Evolutionary conservation across 768 basidiomycete species (phyloP), one percentile per base, ranked within the genome.

Genomic region (Psilocybe subaeruginosa): DNA sequence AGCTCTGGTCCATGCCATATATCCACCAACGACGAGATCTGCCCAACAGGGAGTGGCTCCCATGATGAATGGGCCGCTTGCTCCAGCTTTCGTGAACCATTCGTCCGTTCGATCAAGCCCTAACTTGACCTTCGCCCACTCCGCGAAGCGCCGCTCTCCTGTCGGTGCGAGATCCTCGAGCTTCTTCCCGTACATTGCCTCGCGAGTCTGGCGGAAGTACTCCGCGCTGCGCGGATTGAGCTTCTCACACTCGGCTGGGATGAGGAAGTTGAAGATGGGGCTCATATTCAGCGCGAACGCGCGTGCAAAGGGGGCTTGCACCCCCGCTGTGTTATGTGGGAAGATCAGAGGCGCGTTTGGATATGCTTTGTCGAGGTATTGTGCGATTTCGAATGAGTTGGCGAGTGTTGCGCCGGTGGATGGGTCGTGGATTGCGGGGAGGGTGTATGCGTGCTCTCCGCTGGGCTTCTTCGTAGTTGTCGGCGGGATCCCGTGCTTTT

Each of bases 371-470:
- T 86, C 85, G 58, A 86, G 74, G 68, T 87, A 85, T 14, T 73
- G 63, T 0, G 81, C 83, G 58, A 87, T 86, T 33, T 62, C 66
- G 41, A 71, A 63, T 0, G 84, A 85, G 33, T 85, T 81, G 8
- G 77, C 63, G 31, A 85, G 37, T 5, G 71, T 58, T 1, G 67
- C 61, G 5, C 73, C 74, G 4, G 80, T 83, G 35, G 68, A 68
- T 0, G 77, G 76, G 64, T 86, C 84, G 63, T 79, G 67, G 56
- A 88, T 83, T 30, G 78, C 74, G 0, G 86, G 85, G 0, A 84
- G 70, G 9, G 81, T 84, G 69, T 84, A 83, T 41, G 60, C 60
- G 1, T 68, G 73, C 8, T 53, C 52, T 1, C 77, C 77, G 50
- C 79, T 74, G 2, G 68, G 59, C 29, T 71, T 70, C n/a, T 52